A percentile compares a stretch with the other conserved stretches of the same genome.
Evolutionary conservation across 768 basidiomycete genomes (phyloP).

Genomic region (Clathrus columnatus): DNA sequence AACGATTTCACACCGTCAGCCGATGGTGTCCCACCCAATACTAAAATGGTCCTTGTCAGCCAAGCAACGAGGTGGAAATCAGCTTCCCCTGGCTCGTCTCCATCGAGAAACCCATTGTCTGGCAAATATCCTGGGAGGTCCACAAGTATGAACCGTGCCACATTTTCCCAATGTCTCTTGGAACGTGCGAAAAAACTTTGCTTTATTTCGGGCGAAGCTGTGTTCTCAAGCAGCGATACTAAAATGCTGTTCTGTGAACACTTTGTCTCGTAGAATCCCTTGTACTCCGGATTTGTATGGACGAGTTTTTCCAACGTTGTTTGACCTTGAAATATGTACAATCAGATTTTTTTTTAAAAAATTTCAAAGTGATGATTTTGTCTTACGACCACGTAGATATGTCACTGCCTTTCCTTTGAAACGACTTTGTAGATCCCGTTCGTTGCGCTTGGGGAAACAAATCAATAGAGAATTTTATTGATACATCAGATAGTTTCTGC

Average conservation of each 20-base stretch:
- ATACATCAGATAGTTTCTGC: not conserved
- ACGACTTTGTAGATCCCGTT: constrained; percentile 26
- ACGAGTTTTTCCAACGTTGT: constrained; percentile 31
- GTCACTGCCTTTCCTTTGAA: constrained; percentile 26
- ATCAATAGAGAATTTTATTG: constrained; percentile 10
- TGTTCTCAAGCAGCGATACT: constrained; percentile 34
- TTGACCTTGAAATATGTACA: constrained; percentile 28
- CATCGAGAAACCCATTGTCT: constrained; percentile 38
- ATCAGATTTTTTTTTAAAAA: too few species aligned
- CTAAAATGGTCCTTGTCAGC: constrained; percentile 38
- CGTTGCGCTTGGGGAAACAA: constrained; percentile 28
- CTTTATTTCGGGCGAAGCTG: constrained; percentile 27
- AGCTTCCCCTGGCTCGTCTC: constrained; percentile 38
- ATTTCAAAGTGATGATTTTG: not conserved
- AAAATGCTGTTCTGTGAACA: constrained; percentile 31
- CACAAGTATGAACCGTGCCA: constrained; percentile 30
- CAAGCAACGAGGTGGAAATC: constrained; percentile 49
- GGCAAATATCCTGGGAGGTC: constrained; percentile 35
- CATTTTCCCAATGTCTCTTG: constrained; percentile 28
- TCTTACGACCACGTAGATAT: constrained; percentile 36
- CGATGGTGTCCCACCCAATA: constrained; percentile 28
- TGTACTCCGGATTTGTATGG: constrained; percentile 26
- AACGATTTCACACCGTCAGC: constrained; percentile 30
- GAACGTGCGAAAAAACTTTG: constrained; percentile 32
- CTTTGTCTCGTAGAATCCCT: constrained; percentile 37